Evolutionary conservation across 2,329 filamentous ascomycete species (phyloP).

Genomic region (Knoxdaviesia proteae): DNA sequence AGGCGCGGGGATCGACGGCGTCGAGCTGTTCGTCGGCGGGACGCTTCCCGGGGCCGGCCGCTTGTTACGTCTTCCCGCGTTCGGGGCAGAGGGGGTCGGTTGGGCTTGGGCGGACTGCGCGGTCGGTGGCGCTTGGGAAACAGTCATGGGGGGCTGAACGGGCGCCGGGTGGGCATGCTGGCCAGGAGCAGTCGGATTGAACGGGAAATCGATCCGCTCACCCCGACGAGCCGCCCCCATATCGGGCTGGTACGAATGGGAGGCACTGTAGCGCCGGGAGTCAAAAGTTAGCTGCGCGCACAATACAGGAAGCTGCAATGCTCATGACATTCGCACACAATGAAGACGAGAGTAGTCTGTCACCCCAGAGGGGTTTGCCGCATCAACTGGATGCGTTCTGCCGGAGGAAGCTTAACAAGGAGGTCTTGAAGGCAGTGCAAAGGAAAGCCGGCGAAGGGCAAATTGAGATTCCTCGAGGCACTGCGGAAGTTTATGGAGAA

Average conservation of each 20-base stretch:
- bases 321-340: no score
- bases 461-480: no score
- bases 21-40: slow-evolving; percentile 6
- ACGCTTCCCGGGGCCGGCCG: slow-evolving; percentile 18
- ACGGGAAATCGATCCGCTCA: slow-evolving; percentile 22
- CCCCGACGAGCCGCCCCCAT: slow-evolving; percentile 21
- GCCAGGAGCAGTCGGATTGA: slow-evolving; percentile 17
- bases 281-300: no score
- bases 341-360: no score
- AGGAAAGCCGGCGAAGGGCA: no score
- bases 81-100: slow-evolving; percentile 17
- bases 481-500: no score
- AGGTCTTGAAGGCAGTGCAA: no score
- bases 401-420: no score
- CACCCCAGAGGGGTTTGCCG: no score
- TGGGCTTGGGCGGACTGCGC: slow-evolving; percentile 12
- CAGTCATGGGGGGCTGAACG: slow-evolving; percentile 21
- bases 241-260: slow-evolving; percentile 28
- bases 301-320: no score
- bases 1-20: slow-evolving; percentile 6
- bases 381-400: no score
- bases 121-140: slow-evolving; percentile 15
- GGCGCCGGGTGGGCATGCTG: slow-evolving; percentile 18
- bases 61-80: slow-evolving; percentile 19
- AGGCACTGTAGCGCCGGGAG: slow-evolving; percentile 3